Base-by-base conservation (phyloP, 371 early-diverging fungal genomes). In the Nematocida sp. region DNA sequence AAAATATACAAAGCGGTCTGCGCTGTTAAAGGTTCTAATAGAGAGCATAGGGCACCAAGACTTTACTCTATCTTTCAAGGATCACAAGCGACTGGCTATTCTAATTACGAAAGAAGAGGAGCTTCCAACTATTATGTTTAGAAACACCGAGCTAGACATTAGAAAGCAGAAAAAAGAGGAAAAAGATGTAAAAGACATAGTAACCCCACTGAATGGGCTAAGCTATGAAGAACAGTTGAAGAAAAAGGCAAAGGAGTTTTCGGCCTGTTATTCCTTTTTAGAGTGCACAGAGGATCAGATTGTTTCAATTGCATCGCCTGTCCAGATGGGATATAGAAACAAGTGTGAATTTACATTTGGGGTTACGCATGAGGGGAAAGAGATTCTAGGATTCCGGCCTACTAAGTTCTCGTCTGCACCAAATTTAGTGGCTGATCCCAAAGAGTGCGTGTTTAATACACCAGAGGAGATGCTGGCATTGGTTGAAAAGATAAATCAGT, bases 331-430 rank as follows among this genome's bases (percentile, higher is more conserved):
- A 2, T 93, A 92, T 84, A 89, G 93, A 39, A 92, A 88, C 73
- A 92, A 93, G 84, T 91, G 92, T 84, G 93, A 93, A 76, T 92
- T 92, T 72, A 89, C 91, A 0, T 89, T 92, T 66, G 94, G 94
- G 13, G 72, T 72, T 50, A 86, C 91, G 74, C 61, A 86, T 9
- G 87, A 90, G 0, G 90, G 90, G 4, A 83, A 90, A 64, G 74
- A 73, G 9, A 84, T 89, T 0, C 90, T 92, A 45, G 94, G 94
- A 0, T 93, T 93, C 84, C 78, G 90, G 33, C 82, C 90, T 15
- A 92, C 92, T 3, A 64, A 86, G 4, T 92, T 87, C 85, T 88
- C 89, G 45, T 33, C 50, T 45, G 69, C 67, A 3, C 80, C 80
- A 18, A 78, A 78, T 60, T n/a, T 58, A 9, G 60, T 78, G 18